These are phyloP conservation scores for Didymella arachidicola DNA, from an alignment of 2,329 filamentous ascomycete genomes.

Conservation along the genomic window DNA sequence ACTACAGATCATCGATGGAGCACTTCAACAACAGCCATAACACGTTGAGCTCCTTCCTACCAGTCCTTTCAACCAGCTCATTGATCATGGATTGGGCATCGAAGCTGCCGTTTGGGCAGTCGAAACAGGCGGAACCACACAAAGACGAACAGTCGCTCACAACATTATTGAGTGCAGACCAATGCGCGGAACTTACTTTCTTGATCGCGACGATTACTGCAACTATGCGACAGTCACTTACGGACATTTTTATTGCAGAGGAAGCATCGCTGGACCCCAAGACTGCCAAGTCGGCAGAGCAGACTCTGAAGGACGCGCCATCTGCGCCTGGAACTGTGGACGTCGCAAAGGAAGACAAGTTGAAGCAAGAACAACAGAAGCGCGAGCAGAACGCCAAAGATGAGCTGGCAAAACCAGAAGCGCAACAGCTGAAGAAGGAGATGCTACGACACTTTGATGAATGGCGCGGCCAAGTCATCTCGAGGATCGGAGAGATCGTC, in stretches of 20 bases:
- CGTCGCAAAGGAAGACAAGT: conserved; percentile 43
- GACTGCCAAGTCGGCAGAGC: conserved; percentile 33
- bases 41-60: background rate
- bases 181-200: conserved; percentile 57
- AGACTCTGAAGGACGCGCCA: conserved; percentile 34
- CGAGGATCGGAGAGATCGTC: conserved; percentile 73
- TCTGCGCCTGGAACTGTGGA: conserved; percentile 35
- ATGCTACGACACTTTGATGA: conserved; percentile 76
- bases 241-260: conserved; percentile 52
- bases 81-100: conserved; percentile 43
- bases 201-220: conserved; percentile 59
- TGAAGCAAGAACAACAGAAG: conserved; percentile 40
- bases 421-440: conserved; percentile 73
- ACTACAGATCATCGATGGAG: conserved; percentile 4
- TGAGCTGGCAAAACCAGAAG: conserved; percentile 59
- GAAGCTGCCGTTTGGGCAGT: conserved; percentile 47
- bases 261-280: conserved; percentile 29
- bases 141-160: conserved; percentile 51
- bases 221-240: conserved; percentile 56
- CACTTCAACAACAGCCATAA: background rate
- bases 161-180: conserved; percentile 55
- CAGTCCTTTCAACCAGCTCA: background rate
- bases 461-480: conserved; percentile 77
- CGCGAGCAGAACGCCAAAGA: conserved; percentile 52
- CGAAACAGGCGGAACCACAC: conserved; percentile 33